These are phyloP conservation scores for Cardamine chenopodiifolia DNA, from an alignment of 345 rosid species.

Conservation along the genomic window DNA sequence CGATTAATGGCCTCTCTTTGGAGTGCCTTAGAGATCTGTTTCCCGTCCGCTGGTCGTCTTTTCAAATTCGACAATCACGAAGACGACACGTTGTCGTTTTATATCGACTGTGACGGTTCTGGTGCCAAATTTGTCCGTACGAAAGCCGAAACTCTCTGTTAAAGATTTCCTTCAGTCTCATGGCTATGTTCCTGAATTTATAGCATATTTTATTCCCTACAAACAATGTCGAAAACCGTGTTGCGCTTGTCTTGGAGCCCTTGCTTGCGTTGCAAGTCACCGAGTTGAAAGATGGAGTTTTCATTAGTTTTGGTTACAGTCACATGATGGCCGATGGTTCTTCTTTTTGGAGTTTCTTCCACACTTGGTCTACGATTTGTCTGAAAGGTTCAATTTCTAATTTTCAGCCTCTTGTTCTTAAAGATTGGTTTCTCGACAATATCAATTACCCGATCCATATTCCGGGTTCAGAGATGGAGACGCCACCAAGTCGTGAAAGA, in stretches of 20 bases:
- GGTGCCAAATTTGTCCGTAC: slow-evolving; percentile 46
- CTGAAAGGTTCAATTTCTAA: not conserved
- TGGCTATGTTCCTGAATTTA: slow-evolving; percentile 36
- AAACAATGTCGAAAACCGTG: slow-evolving; percentile 31
- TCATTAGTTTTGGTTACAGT: slow-evolving; percentile 48
- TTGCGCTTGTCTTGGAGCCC: slow-evolving; percentile 39
- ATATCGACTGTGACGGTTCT: slow-evolving; percentile 26
- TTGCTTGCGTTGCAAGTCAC: slow-evolving; percentile 53
- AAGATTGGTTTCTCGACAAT: slow-evolving; percentile 32
- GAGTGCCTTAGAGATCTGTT: slow-evolving; percentile 4
- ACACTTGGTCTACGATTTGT: slow-evolving; percentile 51
- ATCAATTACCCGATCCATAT: slow-evolving; percentile 28
- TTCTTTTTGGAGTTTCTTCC: slow-evolving; percentile 52
- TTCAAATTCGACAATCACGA: slow-evolving; percentile 23
- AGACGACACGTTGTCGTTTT: slow-evolving; percentile 24
- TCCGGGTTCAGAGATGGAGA: slow-evolving; percentile 32
- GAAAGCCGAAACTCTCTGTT: slow-evolving; percentile 35
- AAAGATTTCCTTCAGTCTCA: slow-evolving; percentile 33
- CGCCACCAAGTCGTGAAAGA: not conserved
- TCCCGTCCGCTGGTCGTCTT: slow-evolving; percentile 37
- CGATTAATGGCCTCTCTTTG: slow-evolving; percentile 26
- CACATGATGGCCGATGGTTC: slow-evolving; percentile 50
- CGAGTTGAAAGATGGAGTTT: slow-evolving; percentile 51
- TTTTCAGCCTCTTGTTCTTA: slow-evolving; percentile 23
- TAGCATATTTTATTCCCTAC: slow-evolving; percentile 41